These are phyloP conservation scores for Botrytis deweyae DNA, from an alignment of 2,329 filamentous ascomycete species.

Conservation along the genomic window DNA sequence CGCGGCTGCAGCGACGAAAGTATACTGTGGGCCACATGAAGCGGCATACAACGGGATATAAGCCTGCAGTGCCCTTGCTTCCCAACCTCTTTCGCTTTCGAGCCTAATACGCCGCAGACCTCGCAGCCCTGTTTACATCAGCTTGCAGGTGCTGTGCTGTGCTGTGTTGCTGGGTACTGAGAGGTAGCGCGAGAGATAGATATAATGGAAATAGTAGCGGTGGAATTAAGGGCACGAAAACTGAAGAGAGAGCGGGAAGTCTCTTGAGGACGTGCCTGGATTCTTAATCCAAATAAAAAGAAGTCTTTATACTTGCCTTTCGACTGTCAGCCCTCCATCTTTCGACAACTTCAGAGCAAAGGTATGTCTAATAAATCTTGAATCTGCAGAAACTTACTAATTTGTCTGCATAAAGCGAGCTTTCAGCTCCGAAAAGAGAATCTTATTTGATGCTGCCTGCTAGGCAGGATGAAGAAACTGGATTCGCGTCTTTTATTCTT, in stretches of 20 bases:
- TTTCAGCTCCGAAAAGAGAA: neutral
- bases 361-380: neutral
- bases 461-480: slow-evolving; percentile 36
- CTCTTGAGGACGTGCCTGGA: neutral
- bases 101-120: neutral
- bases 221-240: neutral
- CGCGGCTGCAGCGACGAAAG: slow-evolving; percentile 69
- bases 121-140: slow-evolving; percentile 2
- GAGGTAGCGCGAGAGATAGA: neutral
- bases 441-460: neutral
- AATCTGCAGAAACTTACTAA: neutral
- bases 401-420: neutral
- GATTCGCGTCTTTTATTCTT: slow-evolving; percentile 50
- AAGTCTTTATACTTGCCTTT: neutral
- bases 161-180: neutral
- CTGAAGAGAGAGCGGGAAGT: neutral
- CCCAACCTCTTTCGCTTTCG: neutral
- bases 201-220: neutral
- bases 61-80: neutral
- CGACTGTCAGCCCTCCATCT: neutral
- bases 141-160: slow-evolving; percentile 1
- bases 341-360: neutral
- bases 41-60: slow-evolving; percentile 44
- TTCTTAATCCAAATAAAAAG: neutral
- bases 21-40: slow-evolving; percentile 59